Percentiles rank a stretch among this genome's conserved stretches.
Conservation (phyloP, 108 stramenopile genomes). For the Fragilaria radians region DNA sequence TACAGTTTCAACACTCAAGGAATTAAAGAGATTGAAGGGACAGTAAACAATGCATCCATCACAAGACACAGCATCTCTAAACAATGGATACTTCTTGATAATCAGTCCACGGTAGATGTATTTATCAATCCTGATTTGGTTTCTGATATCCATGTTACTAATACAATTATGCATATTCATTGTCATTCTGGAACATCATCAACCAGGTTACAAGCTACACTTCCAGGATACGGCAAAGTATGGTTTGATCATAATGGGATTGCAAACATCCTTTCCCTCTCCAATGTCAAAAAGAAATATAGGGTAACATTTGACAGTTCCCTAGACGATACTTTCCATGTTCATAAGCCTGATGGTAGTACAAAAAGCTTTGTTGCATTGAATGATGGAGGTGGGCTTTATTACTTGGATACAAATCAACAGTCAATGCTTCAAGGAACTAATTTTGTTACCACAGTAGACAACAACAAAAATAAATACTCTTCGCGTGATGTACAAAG, state of each 20-base stretch:
- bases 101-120: no score
- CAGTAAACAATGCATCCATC: no score
- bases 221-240: constrained; percentile 16
- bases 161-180: no score
- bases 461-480: constrained; percentile 2
- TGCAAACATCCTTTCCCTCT: constrained; percentile 38
- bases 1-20: no score
- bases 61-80: no score
- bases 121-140: no score
- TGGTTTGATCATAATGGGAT: constrained; percentile 30
- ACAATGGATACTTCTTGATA: no score
- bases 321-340: constrained; percentile 1
- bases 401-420: neutral
- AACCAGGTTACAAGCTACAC: no score
- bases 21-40: no score
- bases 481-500: neutral
- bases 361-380: constrained; percentile 2
- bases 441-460: constrained; percentile 10
- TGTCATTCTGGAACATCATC: no score
- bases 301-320: constrained; percentile 10
- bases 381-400: neutral
- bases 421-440: neutral
- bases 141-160: no score
- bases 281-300: constrained; percentile 6
- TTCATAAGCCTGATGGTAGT: constrained; percentile 8